Conservation (phyloP, 805 yeast species). For the Saccharomycopsis fibuligera region DNA sequence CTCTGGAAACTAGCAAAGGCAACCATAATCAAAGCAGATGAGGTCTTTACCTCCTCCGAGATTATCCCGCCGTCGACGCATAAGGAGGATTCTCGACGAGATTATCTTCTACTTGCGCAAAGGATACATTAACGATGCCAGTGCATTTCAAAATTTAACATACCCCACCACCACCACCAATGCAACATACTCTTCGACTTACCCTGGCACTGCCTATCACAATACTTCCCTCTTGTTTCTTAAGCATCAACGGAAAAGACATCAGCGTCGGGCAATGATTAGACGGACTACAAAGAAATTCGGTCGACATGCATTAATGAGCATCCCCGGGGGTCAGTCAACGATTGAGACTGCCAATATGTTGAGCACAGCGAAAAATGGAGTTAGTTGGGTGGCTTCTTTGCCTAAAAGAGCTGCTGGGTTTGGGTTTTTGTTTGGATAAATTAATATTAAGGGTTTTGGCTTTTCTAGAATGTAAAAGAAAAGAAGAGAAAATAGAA, state of each 20-base stretch:
- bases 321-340: slow-evolving; percentile 2
- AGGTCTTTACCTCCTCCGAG: slow-evolving; percentile 12
- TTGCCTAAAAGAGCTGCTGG: not conserved
- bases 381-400: not conserved
- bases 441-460: no score
- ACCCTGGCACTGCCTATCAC: no score
- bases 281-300: not conserved
- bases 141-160: slow-evolving; percentile 10
- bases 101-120: slow-evolving; percentile 5
- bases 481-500: no score
- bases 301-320: not conserved
- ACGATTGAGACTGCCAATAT: not conserved
- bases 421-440: no score
- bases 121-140: slow-evolving; percentile 14
- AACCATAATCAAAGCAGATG: not conserved
- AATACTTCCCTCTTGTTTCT: no score
- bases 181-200: no score
- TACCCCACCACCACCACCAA: no score
- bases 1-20: not conserved
- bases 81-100: slow-evolving; percentile 4
- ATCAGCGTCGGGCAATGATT: no score
- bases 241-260: no score
- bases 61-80: slow-evolving; percentile 1
- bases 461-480: no score
- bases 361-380: not conserved